Base-by-base conservation (phyloP, 2,329 filamentous ascomycete genomes). In the Cephalotrichum gorgonifer region DNA sequence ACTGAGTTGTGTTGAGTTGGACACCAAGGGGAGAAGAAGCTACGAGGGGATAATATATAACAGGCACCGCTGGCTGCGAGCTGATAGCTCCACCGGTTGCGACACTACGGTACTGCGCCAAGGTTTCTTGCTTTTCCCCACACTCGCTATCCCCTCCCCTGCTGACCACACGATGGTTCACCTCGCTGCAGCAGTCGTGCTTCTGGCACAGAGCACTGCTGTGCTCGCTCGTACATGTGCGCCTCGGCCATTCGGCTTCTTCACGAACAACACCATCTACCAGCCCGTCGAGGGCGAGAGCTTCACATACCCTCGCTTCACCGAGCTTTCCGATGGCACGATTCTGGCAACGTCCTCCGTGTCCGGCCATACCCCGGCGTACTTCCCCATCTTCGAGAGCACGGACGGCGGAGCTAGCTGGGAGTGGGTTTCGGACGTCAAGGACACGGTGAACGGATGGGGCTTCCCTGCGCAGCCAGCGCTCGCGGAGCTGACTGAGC, bases 401-500 rank as follows among this genome's bases (percentile, higher is more conserved):
- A 63, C 57, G 14, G 76, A 82, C 56, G 64, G 69, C 31, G 78
- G 78, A 11, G 58, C 68, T 47, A 79, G 74, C 2, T 88, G 84
- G 84, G 68, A 70, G 17, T 74, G 83, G 58, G 68, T 85, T 45
- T 78, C 80, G 4, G 71, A 72, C 12, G 76, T 87, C 9, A 67
- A 76, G 11, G 84, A 88, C 58, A 71, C 76, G 44, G 77, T 75
- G 26, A 81, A 85, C 54, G 74, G 74, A 39, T 80, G 76, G 67
- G 84, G 84, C 23, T 60, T 86, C 49, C 74, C 81, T 26, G 85
- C 85, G 57, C 85, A 88, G 57, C 85, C 85, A 0, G 76, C 78
- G 60, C 68, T 88, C 14, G 85, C 84, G 56, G 72, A 79, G 54
- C 71, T 88, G 3, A 75, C 79, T 0, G 66, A 75, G 39, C 60